Evolutionary conservation across 2,329 filamentous ascomycete species (phyloP).

Genomic region (Nothophaeocryptopus gaeumannii): DNA sequence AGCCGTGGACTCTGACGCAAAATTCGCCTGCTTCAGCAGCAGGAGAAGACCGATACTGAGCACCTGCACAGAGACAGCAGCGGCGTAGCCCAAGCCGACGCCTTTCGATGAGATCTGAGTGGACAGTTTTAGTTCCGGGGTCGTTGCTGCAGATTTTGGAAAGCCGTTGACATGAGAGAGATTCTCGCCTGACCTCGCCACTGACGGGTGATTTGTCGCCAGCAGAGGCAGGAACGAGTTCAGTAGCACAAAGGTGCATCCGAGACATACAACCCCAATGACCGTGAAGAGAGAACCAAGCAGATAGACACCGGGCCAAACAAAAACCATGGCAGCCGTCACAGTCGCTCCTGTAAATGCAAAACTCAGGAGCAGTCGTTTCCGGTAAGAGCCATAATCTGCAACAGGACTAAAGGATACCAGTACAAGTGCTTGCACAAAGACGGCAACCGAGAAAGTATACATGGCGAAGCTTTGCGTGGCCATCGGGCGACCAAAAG

Average conservation of each 20-base stretch:
- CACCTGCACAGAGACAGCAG: conserved; percentile 76
- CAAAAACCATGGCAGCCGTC: conserved; percentile 78
- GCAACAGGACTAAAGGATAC: conserved; percentile 91
- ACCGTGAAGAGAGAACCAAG: conserved; percentile 77
- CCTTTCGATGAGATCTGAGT: conserved; percentile 84
- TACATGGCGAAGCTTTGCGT: conserved; percentile 95
- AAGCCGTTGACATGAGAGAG: not conserved
- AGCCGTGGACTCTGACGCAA: conserved; percentile 70
- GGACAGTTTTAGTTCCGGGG: conserved; percentile 70
- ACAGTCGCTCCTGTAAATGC: conserved; percentile 73
- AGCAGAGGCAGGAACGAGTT: conserved; percentile 90
- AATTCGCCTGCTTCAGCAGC: conserved; percentile 50
- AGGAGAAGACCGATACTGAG: conserved; percentile 72
- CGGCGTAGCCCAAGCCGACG: conserved; percentile 84
- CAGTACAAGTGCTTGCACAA: conserved; percentile 81
- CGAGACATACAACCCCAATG: conserved; percentile 83
- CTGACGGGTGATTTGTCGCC: conserved; percentile 71
- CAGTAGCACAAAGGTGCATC: conserved; percentile 90
- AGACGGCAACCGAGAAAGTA: conserved; percentile 83
- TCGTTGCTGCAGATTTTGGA: conserved; percentile 37
- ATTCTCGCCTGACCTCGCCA: conserved; percentile 16
- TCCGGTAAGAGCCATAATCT: conserved; percentile 85
- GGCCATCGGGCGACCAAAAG: conserved; percentile 78
- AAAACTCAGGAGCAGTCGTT: conserved; percentile 76
- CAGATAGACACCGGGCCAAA: conserved; percentile 71